A percentile compares a stretch with the other conserved stretches of the same genome.
phyloP scores from a whole-genome alignment of 805 yeast species.

The Saturnispora serradocipensis region DNA sequence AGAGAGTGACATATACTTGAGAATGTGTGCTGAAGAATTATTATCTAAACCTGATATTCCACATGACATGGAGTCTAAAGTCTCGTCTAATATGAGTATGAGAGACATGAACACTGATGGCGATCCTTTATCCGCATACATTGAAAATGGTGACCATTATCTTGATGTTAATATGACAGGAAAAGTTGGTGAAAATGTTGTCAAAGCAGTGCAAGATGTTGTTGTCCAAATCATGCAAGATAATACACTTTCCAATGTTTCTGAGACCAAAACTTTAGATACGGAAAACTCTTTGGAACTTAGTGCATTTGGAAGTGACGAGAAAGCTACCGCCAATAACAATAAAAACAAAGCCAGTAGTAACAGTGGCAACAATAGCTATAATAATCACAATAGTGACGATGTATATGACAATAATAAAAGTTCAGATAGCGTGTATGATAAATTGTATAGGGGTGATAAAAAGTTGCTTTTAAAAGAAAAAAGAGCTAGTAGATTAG shows the following conservation, averaged over 20 bases:
- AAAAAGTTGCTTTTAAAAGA: background rate
- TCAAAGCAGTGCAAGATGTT: constrained; percentile 61
- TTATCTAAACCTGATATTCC: background rate
- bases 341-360: background rate
- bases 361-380: background rate
- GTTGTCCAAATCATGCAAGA: constrained; percentile 47
- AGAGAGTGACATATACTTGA: constrained; percentile 44
- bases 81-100: background rate
- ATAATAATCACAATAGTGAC: background rate
- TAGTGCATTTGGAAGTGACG: background rate
- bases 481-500: constrained; percentile 17
- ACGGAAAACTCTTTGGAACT: background rate
- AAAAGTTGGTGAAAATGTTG: constrained; percentile 35
- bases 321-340: background rate
- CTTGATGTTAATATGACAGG: constrained; percentile 27
- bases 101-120: constrained; percentile 11
- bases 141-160: constrained; percentile 21
- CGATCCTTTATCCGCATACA: constrained; percentile 27
- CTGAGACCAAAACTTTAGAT: background rate
- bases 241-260: constrained; percentile 12
- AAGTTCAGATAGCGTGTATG: background rate
- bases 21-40: constrained; percentile 38
- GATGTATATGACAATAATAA: background rate
- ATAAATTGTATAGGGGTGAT: background rate
- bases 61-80: background rate